These are phyloP conservation scores for Phalaenopsis hybrid DNA, from an alignment of 116 monocot species.

Conservation along the genomic window DNA sequence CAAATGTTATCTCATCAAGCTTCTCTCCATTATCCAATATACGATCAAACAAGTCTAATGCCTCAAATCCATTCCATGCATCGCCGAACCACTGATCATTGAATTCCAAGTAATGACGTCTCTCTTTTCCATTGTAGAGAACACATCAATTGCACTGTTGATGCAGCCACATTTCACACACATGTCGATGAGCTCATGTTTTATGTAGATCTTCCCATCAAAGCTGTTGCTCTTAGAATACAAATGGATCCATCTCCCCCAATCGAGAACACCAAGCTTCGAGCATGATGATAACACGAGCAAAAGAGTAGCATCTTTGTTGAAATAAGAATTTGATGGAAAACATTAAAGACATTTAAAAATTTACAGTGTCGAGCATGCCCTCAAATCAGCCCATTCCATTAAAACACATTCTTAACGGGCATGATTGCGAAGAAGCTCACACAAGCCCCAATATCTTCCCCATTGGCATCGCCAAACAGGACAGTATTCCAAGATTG, in stretches of 20 bases:
- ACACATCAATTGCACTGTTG: conserved; percentile 21
- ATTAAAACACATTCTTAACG: conserved; percentile 53
- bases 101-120: conserved; percentile 39
- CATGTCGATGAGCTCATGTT: conserved; percentile 47
- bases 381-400: conserved; percentile 51
- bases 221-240: conserved; percentile 34
- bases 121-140: conserved; percentile 11
- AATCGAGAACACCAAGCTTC: conserved; percentile 29
- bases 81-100: conserved; percentile 29
- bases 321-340: conserved; percentile 23
- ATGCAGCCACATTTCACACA: conserved; percentile 52
- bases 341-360: conserved; percentile 21
- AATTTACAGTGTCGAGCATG: conserved; percentile 23
- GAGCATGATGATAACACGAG: conserved; percentile 40
- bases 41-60: conserved; percentile 4
- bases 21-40: conserved; percentile 4
- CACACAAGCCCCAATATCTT: conserved; percentile 29
- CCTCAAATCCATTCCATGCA: conserved; percentile 24
- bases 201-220: conserved; percentile 19
- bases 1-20: conserved; percentile 19
- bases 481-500: conserved; percentile 61
- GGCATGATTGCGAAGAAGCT: conserved; percentile 46
- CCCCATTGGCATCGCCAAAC: conserved; percentile 28
- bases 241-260: conserved; percentile 46
- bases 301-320: conserved; percentile 33